Evolutionary conservation across 169 alveolate genomes (phyloP), one percentile per base, ranked within the genome.

Genomic region (Eimeria nieschulzi): DNA sequence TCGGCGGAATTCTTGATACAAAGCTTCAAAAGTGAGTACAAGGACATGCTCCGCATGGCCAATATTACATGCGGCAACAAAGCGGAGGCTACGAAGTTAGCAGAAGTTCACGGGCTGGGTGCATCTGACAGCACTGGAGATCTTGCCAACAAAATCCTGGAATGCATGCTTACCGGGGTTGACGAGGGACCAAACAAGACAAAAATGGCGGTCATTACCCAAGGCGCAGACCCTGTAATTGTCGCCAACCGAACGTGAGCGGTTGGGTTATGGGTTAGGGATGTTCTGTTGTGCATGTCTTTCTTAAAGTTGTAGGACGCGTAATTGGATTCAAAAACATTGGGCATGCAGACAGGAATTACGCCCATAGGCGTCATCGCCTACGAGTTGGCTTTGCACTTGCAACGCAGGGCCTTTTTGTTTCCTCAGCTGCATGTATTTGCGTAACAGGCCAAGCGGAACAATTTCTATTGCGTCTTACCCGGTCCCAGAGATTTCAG

Each of bases 31-130:
- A 94, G 94, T 63, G 93, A 72, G 46, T 64, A 91, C 78, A 59
- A 17, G 56, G 55, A 83, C n/a, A 25, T 93, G 78, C 23, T 95
- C 23, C 92, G 88, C 21, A 61, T 86, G 71, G 86, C 94, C 64
- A 96, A 94, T 88, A 72, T 83, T 72, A 87, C 94, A 15, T 91
- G 95, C 84, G 96, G 98, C 6, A 96, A 96, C 87, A 96, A 96
- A 63, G 94, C 63, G 53, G 98, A 96, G 56, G 94, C 95, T 61
- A 83, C 64, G 59, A 75, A 70, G 39, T 92, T 95, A 39, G 96
- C 96, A n/a, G 92, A 87, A 71, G 94, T 84, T 46, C 93, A 55
- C 64, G 86, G 84, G 23, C 1, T 86, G n/a, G 68, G 53, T 19
- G 12, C 61, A n/a, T 51, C 61, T 33, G 85, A 39, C 64, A 76